Evolutionary conservation across 805 yeast species (phyloP), one percentile per base, ranked within the genome.

Genomic region (Wickerhamiella qilinensis): DNA sequence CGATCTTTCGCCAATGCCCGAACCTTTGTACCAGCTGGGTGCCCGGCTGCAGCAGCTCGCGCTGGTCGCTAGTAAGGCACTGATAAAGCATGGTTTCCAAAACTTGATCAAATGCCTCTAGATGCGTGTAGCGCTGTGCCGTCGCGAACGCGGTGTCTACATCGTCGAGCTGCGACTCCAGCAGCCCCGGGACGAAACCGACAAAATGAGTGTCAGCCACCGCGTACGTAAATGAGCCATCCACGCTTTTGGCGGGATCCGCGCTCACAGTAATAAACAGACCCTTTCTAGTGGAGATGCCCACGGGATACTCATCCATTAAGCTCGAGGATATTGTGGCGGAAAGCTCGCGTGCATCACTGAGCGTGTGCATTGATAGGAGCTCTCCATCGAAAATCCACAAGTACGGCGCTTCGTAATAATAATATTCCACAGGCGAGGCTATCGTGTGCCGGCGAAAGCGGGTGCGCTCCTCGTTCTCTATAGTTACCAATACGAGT

Each of bases 231-330:
- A 59, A 59, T 1, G 49, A 33, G 19, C 54, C 56, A 15, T 57
- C 59, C 11, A 51, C 46, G 30, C 64, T 49, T 12, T 49, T 46
- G 12, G 59, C 48, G 9, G 59, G 47, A 39, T 68, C 72, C 8
- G 68, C 52, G 38, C 70, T 75, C n/a, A 69, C 51, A 4, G 75
- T 71, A 38, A 67, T 57, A 6, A 70, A 53, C 36, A 68, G 54
- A 25, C 73, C 74, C 40, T 69, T 67, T 27, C 58, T 61, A n/a
- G 58, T 44, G 27, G 68, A 55, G 25, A 67, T 55, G 3, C 70
- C 63, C 18, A 71, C 52, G 0, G 77, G 77, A 47, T 70, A 71
- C n/a, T 67, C 58, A 22, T 65, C 68, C n/a, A 64, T 50, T 40
- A 41, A 60, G 3, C 57, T 49, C 7, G 42, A 33, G 27, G 51